Conservation (phyloP, 2,329 filamentous ascomycete genomes). For the Sclerotiophoma versabilis region DNA sequence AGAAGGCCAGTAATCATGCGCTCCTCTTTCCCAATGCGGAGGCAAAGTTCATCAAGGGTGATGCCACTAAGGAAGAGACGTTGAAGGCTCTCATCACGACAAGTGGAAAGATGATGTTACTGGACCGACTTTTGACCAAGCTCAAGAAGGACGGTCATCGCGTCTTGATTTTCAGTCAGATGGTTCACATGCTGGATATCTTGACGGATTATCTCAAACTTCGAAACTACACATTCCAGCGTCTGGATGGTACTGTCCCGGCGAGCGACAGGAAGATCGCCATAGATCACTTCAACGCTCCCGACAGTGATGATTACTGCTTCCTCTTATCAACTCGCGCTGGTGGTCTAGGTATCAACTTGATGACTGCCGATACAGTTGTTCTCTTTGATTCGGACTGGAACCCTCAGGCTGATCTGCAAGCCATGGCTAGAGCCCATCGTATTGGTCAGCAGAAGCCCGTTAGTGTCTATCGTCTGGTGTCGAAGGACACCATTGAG, state of each 20-base stretch:
- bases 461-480: slow-evolving; percentile 93
- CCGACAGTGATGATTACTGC: slow-evolving; percentile 93
- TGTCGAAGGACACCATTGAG: slow-evolving; percentile 98
- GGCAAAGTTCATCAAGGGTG: slow-evolving; percentile 83
- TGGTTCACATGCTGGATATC: slow-evolving; percentile 99
- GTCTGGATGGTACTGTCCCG: slow-evolving; percentile 92
- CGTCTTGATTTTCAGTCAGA: slow-evolving; percentile 98
- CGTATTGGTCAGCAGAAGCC: slow-evolving; percentile 96
- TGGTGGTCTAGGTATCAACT: slow-evolving; percentile 96
- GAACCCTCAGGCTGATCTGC: slow-evolving; percentile 97
- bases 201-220: slow-evolving; percentile 91
- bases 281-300: slow-evolving; percentile 98
- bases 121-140: slow-evolving; percentile 94
- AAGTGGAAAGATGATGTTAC: slow-evolving; percentile 99
- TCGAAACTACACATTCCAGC: slow-evolving; percentile 93
- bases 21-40: slow-evolving; percentile 98
- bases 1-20: slow-evolving; percentile 98
- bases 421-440: slow-evolving; percentile 98
- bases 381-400: slow-evolving; percentile 98
- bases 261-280: slow-evolving; percentile 87
- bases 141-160: slow-evolving; percentile 92
- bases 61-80: slow-evolving; percentile 83
- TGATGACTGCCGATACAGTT: slow-evolving; percentile 98
- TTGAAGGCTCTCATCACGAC: slow-evolving; percentile 93
- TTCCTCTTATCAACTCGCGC: slow-evolving; percentile 95